Conservation (phyloP, 306 rosid genomes). For the Castanospermum australe region DNA sequence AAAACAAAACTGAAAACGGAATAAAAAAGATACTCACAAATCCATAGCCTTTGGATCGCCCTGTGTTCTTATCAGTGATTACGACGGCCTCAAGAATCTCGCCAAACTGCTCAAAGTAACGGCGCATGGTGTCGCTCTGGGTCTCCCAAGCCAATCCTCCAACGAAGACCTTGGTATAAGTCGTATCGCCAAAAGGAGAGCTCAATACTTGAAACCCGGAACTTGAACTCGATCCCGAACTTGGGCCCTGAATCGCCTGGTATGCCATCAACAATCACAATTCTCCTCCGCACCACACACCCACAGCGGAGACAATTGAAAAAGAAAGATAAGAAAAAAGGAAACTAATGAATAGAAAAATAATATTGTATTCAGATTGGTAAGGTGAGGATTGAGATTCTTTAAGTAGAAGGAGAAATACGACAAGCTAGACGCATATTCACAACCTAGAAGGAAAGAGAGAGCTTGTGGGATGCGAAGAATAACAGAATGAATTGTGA, state of each 20-base stretch:
- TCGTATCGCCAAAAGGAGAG: slow-evolving; percentile 93
- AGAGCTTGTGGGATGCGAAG: not conserved
- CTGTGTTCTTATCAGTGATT: slow-evolving; percentile 84
- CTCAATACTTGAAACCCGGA: slow-evolving; percentile 69
- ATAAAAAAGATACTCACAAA: slow-evolving; percentile 73
- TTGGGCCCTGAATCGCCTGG: slow-evolving; percentile 66
- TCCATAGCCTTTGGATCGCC: slow-evolving; percentile 98
- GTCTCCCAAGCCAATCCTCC: slow-evolving; percentile 99
- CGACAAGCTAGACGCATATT: slow-evolving; percentile 1
- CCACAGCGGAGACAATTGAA: not conserved
- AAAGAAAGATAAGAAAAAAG: not conserved
- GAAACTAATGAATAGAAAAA: not conserved
- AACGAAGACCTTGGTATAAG: slow-evolving; percentile 91
- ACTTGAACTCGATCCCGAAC: slow-evolving; percentile 87
- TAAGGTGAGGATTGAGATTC: not conserved
- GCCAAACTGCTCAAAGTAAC: slow-evolving; percentile 80
- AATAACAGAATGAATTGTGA: not conserved
- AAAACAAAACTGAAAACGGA: not conserved
- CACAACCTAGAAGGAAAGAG: slow-evolving; percentile 20
- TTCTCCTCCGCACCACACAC: slow-evolving; percentile 21
- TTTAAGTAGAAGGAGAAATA: not conserved
- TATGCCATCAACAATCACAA: slow-evolving; percentile 63
- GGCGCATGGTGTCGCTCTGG: slow-evolving; percentile 87
- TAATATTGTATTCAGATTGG: not conserved
- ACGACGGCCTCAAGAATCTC: slow-evolving; percentile 97